phyloP scores from a whole-genome alignment of 768 basidiomycete genomes.

The Amanita rubescens region DNA sequence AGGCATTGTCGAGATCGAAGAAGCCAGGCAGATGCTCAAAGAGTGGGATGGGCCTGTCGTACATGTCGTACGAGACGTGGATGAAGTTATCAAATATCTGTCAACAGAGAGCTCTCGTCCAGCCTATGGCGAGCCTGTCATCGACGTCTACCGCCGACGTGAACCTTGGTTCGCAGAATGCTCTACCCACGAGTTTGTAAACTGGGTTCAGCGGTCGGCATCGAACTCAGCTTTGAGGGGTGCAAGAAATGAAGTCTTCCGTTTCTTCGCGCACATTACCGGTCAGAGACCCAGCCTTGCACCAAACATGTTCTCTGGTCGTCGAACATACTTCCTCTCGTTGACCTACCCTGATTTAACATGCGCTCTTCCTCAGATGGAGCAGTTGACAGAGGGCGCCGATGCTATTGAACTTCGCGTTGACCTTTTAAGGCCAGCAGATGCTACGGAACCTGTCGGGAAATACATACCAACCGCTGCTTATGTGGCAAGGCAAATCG shows the following conservation, averaged over 20 bases:
- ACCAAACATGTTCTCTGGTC: slow-evolving; percentile 40
- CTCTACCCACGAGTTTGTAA: slow-evolving; percentile 77
- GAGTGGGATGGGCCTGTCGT: slow-evolving; percentile 76
- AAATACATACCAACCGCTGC: slow-evolving; percentile 54
- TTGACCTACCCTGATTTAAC: slow-evolving; percentile 88
- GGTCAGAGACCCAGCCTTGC: slow-evolving; percentile 62
- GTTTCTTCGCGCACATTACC: slow-evolving; percentile 88
- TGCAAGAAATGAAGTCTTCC: slow-evolving; percentile 53
- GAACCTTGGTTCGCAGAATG: slow-evolving; percentile 84
- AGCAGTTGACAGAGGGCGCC: slow-evolving; percentile 71
- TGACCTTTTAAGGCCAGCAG: slow-evolving; percentile 64
- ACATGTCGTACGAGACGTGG: slow-evolving; percentile 72
- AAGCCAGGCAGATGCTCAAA: slow-evolving; percentile 65
- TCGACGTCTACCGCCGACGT: slow-evolving; percentile 78
- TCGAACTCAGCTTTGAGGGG: slow-evolving; percentile 19
- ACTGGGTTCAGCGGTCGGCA: slow-evolving; percentile 42
- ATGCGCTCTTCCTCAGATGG: slow-evolving; percentile 58
- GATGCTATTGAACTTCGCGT: slow-evolving; percentile 95
- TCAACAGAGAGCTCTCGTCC: slow-evolving; percentile 71
- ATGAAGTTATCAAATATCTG: slow-evolving; percentile 79
- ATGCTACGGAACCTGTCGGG: slow-evolving; percentile 37
- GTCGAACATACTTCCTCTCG: slow-evolving; percentile 86
- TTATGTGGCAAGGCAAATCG: slow-evolving; percentile 79
- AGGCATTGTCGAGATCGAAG: slow-evolving; percentile 84
- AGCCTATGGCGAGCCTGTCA: slow-evolving; percentile 79